Conservation (phyloP, 164 flowering plant genomes). For the Litsea cubeba region DNA sequence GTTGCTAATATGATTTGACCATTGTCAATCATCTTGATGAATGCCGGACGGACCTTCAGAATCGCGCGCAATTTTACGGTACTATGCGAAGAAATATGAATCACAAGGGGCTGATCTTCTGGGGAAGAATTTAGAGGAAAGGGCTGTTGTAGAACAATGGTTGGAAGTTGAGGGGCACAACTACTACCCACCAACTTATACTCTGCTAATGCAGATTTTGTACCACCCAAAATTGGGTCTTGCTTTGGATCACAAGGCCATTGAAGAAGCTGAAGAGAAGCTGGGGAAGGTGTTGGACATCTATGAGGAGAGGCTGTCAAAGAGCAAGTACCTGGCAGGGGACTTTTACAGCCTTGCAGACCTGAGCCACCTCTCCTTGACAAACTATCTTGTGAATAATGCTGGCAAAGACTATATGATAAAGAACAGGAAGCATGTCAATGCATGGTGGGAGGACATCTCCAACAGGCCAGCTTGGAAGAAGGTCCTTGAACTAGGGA, state of each 20-base stretch:
- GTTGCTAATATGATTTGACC: not conserved
- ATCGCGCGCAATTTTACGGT: conserved; percentile 41
- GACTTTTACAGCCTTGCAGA: conserved; percentile 56
- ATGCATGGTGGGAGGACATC: conserved; percentile 47
- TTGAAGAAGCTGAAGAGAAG: conserved; percentile 37
- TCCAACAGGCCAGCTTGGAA: conserved; percentile 26
- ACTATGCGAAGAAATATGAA: conserved; percentile 40
- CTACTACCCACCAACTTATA: conserved; percentile 29
- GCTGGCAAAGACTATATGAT: conserved; percentile 38
- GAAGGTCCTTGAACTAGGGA: conserved; percentile 12
- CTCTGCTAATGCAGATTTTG: conserved; percentile 25
- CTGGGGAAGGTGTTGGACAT: conserved; percentile 42
- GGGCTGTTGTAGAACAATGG: conserved; percentile 41
- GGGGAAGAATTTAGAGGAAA: conserved; percentile 36
- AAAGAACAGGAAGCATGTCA: conserved; percentile 40
- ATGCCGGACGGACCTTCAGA: conserved; percentile 15
- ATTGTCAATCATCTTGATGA: not conserved
- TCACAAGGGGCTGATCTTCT: conserved; percentile 35
- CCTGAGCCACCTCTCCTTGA: conserved; percentile 42
- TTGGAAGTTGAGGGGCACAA: conserved; percentile 41
- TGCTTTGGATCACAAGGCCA: conserved; percentile 17
- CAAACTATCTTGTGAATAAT: conserved; percentile 27
- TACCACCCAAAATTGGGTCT: conserved; percentile 21
- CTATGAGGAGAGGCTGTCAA: conserved; percentile 44
- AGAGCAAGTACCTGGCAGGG: conserved; percentile 52